These are phyloP conservation scores for Eremochloa ophiuroides DNA, from an alignment of 176 grass and related monocot genomes.

Conservation along the genomic window DNA sequence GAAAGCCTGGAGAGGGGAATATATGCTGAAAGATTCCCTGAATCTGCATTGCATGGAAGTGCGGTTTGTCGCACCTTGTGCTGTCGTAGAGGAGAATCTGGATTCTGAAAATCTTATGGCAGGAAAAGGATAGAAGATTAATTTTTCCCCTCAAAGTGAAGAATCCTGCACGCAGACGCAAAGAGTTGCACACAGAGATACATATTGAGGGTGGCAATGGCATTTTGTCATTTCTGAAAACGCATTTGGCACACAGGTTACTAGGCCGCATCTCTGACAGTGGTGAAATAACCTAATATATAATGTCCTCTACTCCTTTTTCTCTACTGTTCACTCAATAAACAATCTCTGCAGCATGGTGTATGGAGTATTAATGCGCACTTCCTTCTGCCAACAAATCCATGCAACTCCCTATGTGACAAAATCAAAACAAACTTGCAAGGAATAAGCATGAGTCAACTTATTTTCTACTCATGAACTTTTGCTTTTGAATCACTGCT, in stretches of 20 bases:
- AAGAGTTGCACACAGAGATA: slow-evolving; percentile 16
- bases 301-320: neutral
- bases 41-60: slow-evolving; percentile 53
- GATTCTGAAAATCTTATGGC: slow-evolving; percentile 30
- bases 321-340: slow-evolving; percentile 13
- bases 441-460: slow-evolving; percentile 33
- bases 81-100: slow-evolving; percentile 40
- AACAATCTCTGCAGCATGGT: neutral
- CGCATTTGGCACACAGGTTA: slow-evolving; percentile 36
- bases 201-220: slow-evolving; percentile 5
- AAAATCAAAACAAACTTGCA: slow-evolving; percentile 27
- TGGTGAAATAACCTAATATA: slow-evolving; percentile 51
- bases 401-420: slow-evolving; percentile 1
- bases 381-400: slow-evolving; percentile 25
- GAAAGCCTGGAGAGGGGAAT: slow-evolving; percentile 39
- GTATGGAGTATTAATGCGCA: slow-evolving; percentile 18
- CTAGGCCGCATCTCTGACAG: slow-evolving; percentile 42
- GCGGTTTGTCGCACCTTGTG: slow-evolving; percentile 12
- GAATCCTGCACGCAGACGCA: slow-evolving; percentile 27
- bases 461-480: slow-evolving; percentile 11
- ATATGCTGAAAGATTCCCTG: slow-evolving; percentile 38
- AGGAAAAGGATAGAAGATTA: slow-evolving; percentile 31
- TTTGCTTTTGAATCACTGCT: slow-evolving; percentile 6
- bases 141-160: slow-evolving; percentile 42
- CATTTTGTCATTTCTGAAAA: slow-evolving; percentile 23